Conservation (phyloP, 1,284 basidiomycete genomes). For the Neonothopanus nambi region DNA sequence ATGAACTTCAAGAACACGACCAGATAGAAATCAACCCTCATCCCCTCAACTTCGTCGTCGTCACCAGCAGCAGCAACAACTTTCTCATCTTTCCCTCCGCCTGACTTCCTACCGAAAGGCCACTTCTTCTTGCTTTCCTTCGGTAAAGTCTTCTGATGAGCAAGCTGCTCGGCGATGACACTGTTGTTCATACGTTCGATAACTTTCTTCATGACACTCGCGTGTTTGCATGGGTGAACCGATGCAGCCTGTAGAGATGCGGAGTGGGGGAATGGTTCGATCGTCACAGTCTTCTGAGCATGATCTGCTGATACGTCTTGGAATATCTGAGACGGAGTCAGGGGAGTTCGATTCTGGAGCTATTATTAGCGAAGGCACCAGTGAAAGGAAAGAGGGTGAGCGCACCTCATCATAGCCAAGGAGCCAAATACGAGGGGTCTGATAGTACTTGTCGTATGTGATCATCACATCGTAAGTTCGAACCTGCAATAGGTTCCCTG, state of each 20-base stretch:
- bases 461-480: slow-evolving; percentile 99
- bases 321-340: slow-evolving; percentile 91
- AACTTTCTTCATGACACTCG: slow-evolving; percentile 99
- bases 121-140: slow-evolving; percentile 80
- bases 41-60: slow-evolving; percentile 78
- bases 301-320: slow-evolving; percentile 98
- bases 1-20: slow-evolving; percentile 98
- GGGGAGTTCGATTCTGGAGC: slow-evolving; percentile 77
- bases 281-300: slow-evolving; percentile 98
- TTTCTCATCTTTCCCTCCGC: slow-evolving; percentile 57
- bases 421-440: slow-evolving; percentile 94
- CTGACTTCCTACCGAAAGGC: slow-evolving; percentile 74
- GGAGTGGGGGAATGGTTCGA: slow-evolving; percentile 96
- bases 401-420: slow-evolving; percentile 91
- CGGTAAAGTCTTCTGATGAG: slow-evolving; percentile 47
- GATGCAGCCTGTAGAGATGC: slow-evolving; percentile 82
- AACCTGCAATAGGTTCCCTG: slow-evolving; percentile 88
- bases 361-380: slow-evolving; percentile 7
- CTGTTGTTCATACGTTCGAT: slow-evolving; percentile 97
- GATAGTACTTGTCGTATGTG: slow-evolving; percentile 99
- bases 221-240: slow-evolving; percentile 98
- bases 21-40: slow-evolving; percentile 94
- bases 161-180: slow-evolving; percentile 76
- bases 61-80: slow-evolving; percentile 41
- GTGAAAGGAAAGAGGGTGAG: background rate